Percentiles rank a stretch among this genome's conserved stretches.
Conservation (phyloP, 768 basidiomycete species). For the Trametes maxima region DNA sequence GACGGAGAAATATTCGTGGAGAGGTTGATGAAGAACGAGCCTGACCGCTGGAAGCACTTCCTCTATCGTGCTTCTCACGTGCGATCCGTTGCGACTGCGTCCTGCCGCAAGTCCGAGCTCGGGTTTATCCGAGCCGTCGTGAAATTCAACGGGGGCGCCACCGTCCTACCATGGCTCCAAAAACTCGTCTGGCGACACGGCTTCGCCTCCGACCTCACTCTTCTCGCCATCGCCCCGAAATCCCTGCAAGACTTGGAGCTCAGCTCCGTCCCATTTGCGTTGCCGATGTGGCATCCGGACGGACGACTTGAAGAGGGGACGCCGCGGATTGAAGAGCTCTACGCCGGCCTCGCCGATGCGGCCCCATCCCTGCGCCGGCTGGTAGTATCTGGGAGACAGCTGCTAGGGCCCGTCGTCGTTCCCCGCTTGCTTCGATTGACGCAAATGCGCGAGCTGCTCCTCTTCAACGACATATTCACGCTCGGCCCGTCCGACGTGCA, state of each 20-base stretch:
- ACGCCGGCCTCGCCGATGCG: background rate
- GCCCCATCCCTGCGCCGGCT: constrained; percentile 4
- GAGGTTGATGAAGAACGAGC: background rate
- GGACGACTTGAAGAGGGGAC: background rate
- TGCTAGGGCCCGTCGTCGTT: background rate
- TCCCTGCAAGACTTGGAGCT: constrained; percentile 5
- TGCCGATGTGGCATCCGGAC: background rate
- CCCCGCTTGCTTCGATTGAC: background rate
- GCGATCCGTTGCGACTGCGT: constrained; percentile 1
- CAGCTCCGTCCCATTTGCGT: background rate
- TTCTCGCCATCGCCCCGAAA: background rate
- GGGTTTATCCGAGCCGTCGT: constrained; percentile 6
- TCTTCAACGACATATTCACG: background rate
- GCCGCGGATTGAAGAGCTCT: background rate
- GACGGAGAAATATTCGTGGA: constrained; percentile 14
- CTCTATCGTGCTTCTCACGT: constrained; percentile 10
- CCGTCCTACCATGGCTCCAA: constrained; percentile 8
- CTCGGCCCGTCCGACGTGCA: background rate
- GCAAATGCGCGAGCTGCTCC: constrained; percentile 5
- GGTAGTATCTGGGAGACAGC: background rate
- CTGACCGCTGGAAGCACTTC: constrained; percentile 9
- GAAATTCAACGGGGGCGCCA: constrained; percentile 2
- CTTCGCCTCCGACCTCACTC: constrained; percentile 1
- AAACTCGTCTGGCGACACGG: constrained; percentile 12
- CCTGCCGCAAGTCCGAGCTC: constrained; percentile 6